Evolutionary conservation across 768 basidiomycete genomes (phyloP), one percentile per base, ranked within the genome.

Genomic region (Naganishia randhawae): DNA sequence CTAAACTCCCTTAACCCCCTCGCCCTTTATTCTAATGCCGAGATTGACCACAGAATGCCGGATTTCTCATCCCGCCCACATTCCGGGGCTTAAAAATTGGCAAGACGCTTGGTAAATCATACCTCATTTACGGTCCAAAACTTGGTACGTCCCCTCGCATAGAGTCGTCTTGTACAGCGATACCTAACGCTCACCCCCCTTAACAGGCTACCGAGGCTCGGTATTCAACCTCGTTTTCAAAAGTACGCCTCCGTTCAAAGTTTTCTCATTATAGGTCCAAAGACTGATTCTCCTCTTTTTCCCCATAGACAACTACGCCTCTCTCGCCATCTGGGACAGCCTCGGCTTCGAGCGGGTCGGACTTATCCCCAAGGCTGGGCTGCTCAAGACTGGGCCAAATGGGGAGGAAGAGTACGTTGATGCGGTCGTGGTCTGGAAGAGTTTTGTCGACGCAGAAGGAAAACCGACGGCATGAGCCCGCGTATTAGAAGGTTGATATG

Each of bases 181-280:
- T n/a, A n/a, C n/a, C n/a, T n/a, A n/a, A n/a, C n/a, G n/a, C n/a
- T n/a, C n/a, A n/a, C n/a, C n/a, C n/a, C n/a, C n/a, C n/a, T n/a
- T n/a, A 13, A 25, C 50, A 72, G 80, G 81, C 3, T 82, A 82
- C 71, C 73, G 77, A 32, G 81, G 73, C 0, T 80, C 78, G 35
- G 81, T 95, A 29, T 95, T 96, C 83, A 95, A 96, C 77, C 84
- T 96, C 50, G 92, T 96, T 41, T 95, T 89, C 78, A 86, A 87
- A 29, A 91, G 78, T 80, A 54, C 35, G n/a, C 45, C 48, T 29
- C 32, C 22, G 31, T n/a, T 17, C 50, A 19, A 52, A 14, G 25
- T 50, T 25, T 19, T 4, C 25, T 22, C 31, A n/a, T 3, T 54
- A 51, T 16, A 1, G 35, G 19, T n/a, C n/a, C 25, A 22, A 54